Conservation (phyloP, 371 early-diverging fungal species). For the Amoeboaphelidium occidentale region DNA sequence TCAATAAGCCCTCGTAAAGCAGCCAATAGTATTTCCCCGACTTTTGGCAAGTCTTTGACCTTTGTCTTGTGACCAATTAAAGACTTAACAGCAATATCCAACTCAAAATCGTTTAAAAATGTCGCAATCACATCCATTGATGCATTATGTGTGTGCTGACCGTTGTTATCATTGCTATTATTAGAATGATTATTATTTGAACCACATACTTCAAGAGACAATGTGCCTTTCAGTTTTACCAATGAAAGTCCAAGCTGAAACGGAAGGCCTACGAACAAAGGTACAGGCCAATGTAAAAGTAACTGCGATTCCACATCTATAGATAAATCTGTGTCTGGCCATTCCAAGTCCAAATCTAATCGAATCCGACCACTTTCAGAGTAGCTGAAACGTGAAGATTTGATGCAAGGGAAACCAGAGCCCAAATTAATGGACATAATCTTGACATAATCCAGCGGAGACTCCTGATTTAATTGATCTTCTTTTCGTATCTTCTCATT, state of each 20-base stretch:
- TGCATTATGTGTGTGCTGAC: too few species aligned
- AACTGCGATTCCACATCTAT: neutral
- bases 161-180: too few species aligned
- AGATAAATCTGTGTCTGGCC: too few species aligned
- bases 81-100: conserved; percentile 63
- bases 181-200: neutral
- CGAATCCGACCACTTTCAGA: too few species aligned
- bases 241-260: neutral
- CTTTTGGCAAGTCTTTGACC: conserved; percentile 72
- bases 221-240: neutral
- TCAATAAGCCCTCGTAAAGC: neutral
- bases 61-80: conserved; percentile 76
- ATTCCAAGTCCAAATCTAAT: too few species aligned
- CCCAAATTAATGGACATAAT: too few species aligned
- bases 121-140: conserved; percentile 12
- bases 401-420: too few species aligned
- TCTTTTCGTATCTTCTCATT: too few species aligned
- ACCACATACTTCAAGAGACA: neutral
- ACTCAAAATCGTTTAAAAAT: conserved; percentile 36
- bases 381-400: too few species aligned
- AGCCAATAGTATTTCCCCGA: conserved; percentile 39
- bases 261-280: neutral
- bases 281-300: neutral
- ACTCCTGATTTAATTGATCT: too few species aligned
- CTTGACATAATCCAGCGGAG: too few species aligned